Base-by-base conservation (phyloP, 2,329 filamentous ascomycete genomes). In the Aspergillus udagawae region DNA sequence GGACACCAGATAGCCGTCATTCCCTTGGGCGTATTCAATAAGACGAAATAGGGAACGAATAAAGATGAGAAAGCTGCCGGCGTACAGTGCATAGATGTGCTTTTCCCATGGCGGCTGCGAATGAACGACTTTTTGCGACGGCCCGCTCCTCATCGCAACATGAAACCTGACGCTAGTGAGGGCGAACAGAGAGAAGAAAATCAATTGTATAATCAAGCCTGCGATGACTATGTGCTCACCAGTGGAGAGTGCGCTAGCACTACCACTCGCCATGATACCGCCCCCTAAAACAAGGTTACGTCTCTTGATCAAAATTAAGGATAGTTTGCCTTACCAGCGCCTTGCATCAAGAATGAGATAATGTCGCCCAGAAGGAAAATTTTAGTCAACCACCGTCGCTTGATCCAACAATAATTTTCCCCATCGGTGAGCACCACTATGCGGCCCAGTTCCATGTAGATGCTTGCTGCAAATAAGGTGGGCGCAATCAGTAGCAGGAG, bases 21-120 rank as follows among this genome's bases (percentile, higher is more conserved):
- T 65, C 5, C 63, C 65, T 47, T 65, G 62, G 3, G 54, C 55
- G 27, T 60, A 67, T 47, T 67, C 65, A 4, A 63, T 51, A 3
- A 67, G 38, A 1, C 65, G 62, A 32, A 61, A 67, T 1, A 67
- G 45, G 0, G 64, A 67, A 25, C 66, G 64, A 10, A 67, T 48
- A 20, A 66, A 49, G 21, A 67, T 67, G 6, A 67, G 55, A 5
- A 65, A 25, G 17, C 58, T 60, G 10, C 55, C 51, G 2, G 38
- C 21, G 10, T 63, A 63, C 20, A 63, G 41, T 3, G 50, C 58
- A 1, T 54, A 10, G n/a, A 62, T 52, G 3, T 55, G 42, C 0
- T 50, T 55, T 4, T 49, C 41, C 61, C 61, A 63, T 8, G 38
- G 38, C 38, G 38, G 38, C 38, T 41, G 38, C 38, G 38, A 41